phyloP scores from a whole-genome alignment of 179 eudicot genomes.

The Camellia oleifera region DNA sequence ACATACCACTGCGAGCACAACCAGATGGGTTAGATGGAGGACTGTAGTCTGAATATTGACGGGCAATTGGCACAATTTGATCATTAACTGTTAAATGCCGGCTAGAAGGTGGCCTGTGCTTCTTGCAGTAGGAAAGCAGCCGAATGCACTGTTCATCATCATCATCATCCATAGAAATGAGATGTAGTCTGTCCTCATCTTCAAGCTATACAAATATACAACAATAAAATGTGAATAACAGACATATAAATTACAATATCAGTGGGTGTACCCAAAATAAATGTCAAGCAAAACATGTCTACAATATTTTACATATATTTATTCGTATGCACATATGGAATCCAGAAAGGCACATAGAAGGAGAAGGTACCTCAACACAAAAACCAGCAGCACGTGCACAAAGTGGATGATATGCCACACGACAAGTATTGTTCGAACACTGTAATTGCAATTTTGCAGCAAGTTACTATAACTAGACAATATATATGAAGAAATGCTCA shows the following conservation, averaged over 20 bases:
- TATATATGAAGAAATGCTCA: background rate
- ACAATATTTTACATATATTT: background rate
- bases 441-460: conserved; percentile 32
- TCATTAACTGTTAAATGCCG: conserved; percentile 45
- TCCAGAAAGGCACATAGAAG: conserved; percentile 8
- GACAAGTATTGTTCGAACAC: conserved; percentile 85
- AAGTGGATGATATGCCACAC: conserved; percentile 95
- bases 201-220: conserved; percentile 58
- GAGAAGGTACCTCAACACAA: conserved; percentile 74
- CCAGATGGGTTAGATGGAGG: conserved; percentile 85
- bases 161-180: conserved; percentile 79
- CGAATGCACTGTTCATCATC: conserved; percentile 92
- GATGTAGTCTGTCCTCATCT: conserved; percentile 75
- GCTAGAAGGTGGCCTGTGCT: conserved; percentile 64
- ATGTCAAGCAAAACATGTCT: background rate
- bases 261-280: background rate
- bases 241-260: background rate
- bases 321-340: background rate
- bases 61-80: conserved; percentile 31
- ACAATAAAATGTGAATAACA: background rate
- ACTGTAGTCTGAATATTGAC: conserved; percentile 38
- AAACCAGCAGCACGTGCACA: conserved; percentile 98
- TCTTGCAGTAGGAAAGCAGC: conserved; percentile 81
- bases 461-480: background rate
- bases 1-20: conserved; percentile 91